Evolutionary conservation across 805 yeast genomes (phyloP).

Genomic region (Wickerhamia fluorescens): DNA sequence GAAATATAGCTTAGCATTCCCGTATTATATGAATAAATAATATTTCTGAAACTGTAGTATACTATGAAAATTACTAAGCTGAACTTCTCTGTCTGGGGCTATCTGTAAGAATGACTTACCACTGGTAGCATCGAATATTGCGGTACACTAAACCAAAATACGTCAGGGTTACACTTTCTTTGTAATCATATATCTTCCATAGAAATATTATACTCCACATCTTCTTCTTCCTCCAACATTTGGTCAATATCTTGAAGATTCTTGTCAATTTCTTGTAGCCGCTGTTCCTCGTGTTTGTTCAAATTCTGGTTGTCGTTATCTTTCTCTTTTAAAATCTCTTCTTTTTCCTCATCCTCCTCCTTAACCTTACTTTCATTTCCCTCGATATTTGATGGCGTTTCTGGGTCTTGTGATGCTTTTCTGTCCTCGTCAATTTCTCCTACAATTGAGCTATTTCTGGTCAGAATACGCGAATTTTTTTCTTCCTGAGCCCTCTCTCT

Average conservation of each 20-base stretch:
- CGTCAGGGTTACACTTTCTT: too few relatives aligned
- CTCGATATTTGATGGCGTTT: slow-evolving; percentile 1
- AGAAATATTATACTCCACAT: slow-evolving; percentile 29
- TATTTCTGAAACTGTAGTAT: too few relatives aligned
- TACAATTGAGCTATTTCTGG: slow-evolving; percentile 7
- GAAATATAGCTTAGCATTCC: too few relatives aligned
- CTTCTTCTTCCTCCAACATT: slow-evolving; percentile 31
- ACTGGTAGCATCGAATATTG: too few relatives aligned
- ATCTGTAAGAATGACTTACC: too few relatives aligned
- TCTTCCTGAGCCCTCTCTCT: slow-evolving; percentile 9
- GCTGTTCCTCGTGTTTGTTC: slow-evolving; percentile 2
- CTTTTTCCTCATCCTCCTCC: slow-evolving; percentile 11
- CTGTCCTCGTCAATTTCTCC: slow-evolving; percentile 1
- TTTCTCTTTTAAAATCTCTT: neutral
- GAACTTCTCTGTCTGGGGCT: too few relatives aligned
- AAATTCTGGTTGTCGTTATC: slow-evolving; percentile 2
- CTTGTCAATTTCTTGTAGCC: slow-evolving; percentile 6
- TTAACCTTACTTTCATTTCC: slow-evolving; percentile 3
- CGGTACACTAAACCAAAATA: too few relatives aligned
- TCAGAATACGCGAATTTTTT: slow-evolving; percentile 2
- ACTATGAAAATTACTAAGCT: too few relatives aligned
- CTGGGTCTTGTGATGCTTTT: neutral
- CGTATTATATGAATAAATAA: too few relatives aligned
- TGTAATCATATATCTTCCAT: slow-evolving; percentile 10
- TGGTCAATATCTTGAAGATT: slow-evolving; percentile 25